Percentiles rank a stretch among this genome's conserved stretches.
Evolutionary conservation across 2,329 filamentous ascomycete species (phyloP).

Genomic region (Colletotrichum tropicale): DNA sequence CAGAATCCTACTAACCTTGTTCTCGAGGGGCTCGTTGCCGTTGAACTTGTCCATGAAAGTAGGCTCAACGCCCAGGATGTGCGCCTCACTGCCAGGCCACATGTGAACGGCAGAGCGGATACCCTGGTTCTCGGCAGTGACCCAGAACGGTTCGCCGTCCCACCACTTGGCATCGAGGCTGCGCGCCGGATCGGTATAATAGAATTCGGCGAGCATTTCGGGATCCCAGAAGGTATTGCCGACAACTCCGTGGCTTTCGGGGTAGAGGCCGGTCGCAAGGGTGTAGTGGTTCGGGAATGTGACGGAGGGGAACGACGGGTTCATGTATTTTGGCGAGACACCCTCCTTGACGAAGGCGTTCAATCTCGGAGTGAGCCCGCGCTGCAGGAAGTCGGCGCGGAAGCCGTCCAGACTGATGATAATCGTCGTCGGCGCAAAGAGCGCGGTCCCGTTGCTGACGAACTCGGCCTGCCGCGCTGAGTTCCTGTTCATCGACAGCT

Average conservation of each 20-base stretch:
- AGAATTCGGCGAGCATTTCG: conserved; percentile 77
- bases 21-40: conserved; percentile 71
- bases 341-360: conserved; percentile 80
- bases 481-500: conserved; percentile 54
- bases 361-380: conserved; percentile 82
- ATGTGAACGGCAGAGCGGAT: conserved; percentile 88
- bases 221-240: conserved; percentile 97
- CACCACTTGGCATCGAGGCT: conserved; percentile 93
- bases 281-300: conserved; percentile 98
- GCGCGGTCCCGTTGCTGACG: conserved; percentile 81
- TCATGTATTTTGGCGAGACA: conserved; percentile 90
- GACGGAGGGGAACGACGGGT: conserved; percentile 91
- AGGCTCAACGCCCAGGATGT: conserved; percentile 76
- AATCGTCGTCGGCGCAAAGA: conserved; percentile 91
- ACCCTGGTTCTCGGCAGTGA: conserved; percentile 84
- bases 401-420: conserved; percentile 95
- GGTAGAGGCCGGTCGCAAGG: conserved; percentile 88
- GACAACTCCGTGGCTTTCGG: conserved; percentile 90
- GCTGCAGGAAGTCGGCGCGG: conserved; percentile 87
- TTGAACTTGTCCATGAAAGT: conserved; percentile 87
- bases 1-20: conserved; percentile 81
- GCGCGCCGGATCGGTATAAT: conserved; percentile 77
- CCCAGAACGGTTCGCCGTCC: conserved; percentile 93
- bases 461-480: conserved; percentile 36
- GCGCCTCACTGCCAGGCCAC: conserved; percentile 97